Evolutionary conservation across 352 stramenopile species (phyloP), one percentile per base, ranked within the genome.

Genomic region (Globisporangium nodosum): DNA sequence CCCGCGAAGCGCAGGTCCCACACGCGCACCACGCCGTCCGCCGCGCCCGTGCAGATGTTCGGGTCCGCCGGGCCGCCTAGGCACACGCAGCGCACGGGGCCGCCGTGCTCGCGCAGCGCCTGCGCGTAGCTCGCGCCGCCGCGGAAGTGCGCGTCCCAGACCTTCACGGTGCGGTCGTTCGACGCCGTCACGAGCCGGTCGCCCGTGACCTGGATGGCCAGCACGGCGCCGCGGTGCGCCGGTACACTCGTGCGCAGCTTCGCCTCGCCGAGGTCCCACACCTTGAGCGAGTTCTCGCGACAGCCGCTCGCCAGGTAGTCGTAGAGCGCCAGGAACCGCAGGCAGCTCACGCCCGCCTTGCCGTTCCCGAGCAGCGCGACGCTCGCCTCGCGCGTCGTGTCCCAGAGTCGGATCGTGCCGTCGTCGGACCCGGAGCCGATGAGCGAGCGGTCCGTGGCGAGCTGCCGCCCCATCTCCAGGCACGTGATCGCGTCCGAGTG

Each of bases 1-100:
- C 85, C 65, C 16, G 87, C 81, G 33, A 86, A 90, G 24, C 83
- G 76, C 60, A 94, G 64, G 58, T 94, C 82, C 85, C 85, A 94
- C 49, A 94, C 77, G 24, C 81, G 81, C 56, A 94, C 78, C 33
- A 88, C 54, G 39, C 85, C 82, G 59, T 94, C 85, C 3, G 78
- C 75, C 0, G 81, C 66, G 30, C 82, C 83, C 0, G 85, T 92
- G 58, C 80, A 94, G 49, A 94, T 79, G 27, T 79, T 94, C 13
- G 82, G 82, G 46, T 92, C 85, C 0, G 78, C 82, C 7, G 81
- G 80, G 5, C 85, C 85, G 42, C 85, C 85, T 1, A 92, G 69
- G 48, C 73, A 81, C 15, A 94, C 64, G 59, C 81, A 90, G 7
- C 78, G 73, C 15, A 89, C 82, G 15, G 85, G 85, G 1, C 79